Base-by-base conservation (phyloP, 768 basidiomycete species). In the Boletus speciosus region DNA sequence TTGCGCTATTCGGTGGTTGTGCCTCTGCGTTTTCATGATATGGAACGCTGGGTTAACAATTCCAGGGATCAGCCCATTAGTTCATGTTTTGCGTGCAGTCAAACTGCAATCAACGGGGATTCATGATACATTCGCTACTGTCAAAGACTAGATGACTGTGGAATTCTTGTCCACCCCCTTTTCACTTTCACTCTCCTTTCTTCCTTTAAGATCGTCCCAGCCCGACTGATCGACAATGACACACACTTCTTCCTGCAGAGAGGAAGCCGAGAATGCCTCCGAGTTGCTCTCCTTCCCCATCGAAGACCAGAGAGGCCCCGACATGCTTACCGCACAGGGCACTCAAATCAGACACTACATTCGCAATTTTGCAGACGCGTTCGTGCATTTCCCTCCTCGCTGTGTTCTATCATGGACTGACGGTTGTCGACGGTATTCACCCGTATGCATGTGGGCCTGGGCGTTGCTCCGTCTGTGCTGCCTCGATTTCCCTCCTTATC, bases 361-460 rank as follows among this genome's bases (percentile, higher is more conserved):
- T 66, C 81, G 78, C 52, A 84, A 71, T 54, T 92, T 91, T 72
- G 85, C 81, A 63, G 87, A 90, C 56, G 89, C 89, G 84, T 89
- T 62, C 61, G 85, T 81, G 23, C 49, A 36, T 32, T 55, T 42
- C 49, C 45, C 45, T 54, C 47, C 32, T 25, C 2, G 8, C 51
- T 31, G 16, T 51, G 32, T 29, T 31, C 39, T 37, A 9, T 42
- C 3, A 2, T 37, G 9, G 3, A 51, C 54, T 56, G 49, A 48
- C 31, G 16, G 11, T 6, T 23, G 19, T 56, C 23, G 36, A n/a
- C 16, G 25, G 7, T 55, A 16, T 35, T 23, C 25, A 29, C 34
- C 6, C 16, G 4, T 43, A 35, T 37, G 16, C 19, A n/a, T 25
- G 6, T n/a, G 37, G 37, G n/a, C 32, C 19, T 51, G 9, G 37